phyloP scores from a whole-genome alignment of 2,329 filamentous ascomycete genomes.

The Cladosporium sp. region DNA sequence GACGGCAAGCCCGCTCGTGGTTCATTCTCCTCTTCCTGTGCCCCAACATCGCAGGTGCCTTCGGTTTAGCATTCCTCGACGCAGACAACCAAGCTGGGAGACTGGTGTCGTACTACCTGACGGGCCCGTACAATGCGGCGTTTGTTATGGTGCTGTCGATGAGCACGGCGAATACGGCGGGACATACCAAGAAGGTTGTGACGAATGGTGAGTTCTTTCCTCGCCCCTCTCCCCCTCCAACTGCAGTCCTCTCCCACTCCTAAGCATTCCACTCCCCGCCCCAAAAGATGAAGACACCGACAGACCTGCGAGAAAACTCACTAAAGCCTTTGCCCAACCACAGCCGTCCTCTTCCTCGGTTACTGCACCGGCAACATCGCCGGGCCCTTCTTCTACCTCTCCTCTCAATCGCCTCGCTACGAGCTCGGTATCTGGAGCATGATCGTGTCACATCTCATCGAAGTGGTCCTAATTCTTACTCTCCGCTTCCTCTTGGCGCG shows the following conservation, averaged over 20 bases:
- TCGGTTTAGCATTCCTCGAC: slow-evolving; percentile 55
- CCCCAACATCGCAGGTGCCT: slow-evolving; percentile 57
- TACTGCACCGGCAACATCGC: slow-evolving; percentile 63
- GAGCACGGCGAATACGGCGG: slow-evolving; percentile 49
- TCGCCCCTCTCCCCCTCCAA: slow-evolving; percentile 30
- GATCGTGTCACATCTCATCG: slow-evolving; percentile 52
- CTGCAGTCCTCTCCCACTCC: no score
- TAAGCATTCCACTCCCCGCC: no score
- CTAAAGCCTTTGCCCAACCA: no score
- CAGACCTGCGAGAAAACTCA: no score
- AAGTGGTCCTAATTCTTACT: slow-evolving; percentile 43
- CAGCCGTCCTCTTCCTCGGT: slow-evolving; percentile 63
- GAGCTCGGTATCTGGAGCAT: slow-evolving; percentile 56
- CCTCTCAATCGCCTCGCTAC: slow-evolving; percentile 57
- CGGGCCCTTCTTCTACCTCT: slow-evolving; percentile 61
- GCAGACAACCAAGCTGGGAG: slow-evolving; percentile 48
- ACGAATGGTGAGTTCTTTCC: slow-evolving; percentile 39
- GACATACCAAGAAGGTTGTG: slow-evolving; percentile 62
- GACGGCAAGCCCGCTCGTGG: slow-evolving; percentile 33
- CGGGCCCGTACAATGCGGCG: slow-evolving; percentile 48
- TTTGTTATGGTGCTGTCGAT: slow-evolving; percentile 50
- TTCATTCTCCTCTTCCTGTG: slow-evolving; percentile 54
- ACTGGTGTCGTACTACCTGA: slow-evolving; percentile 56
- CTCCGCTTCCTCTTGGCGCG: slow-evolving; percentile 46
- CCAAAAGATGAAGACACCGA: no score